Percentiles rank a stretch among this genome's conserved stretches.
phyloP scores from a whole-genome alignment of 176 grass and related monocot species.

The Eremochloa ophiuroides region DNA sequence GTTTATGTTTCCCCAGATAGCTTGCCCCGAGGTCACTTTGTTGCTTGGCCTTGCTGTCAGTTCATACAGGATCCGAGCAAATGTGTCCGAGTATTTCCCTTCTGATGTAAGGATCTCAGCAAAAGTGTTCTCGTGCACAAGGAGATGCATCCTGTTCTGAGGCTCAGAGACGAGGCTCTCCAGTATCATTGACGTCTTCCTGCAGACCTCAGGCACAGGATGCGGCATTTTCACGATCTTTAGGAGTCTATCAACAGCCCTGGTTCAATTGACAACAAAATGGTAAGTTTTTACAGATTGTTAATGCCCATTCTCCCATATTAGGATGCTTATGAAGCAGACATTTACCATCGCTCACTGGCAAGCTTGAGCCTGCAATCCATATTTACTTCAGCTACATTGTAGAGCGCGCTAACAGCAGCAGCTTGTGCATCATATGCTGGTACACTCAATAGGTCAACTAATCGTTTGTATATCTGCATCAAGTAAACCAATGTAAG shows the following conservation, averaged over 20 bases:
- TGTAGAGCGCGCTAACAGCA: conserved; percentile 89
- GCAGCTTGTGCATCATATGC: conserved; percentile 93
- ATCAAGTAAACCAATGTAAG: conserved; percentile 16
- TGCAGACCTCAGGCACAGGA: conserved; percentile 75
- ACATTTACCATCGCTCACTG: conserved; percentile 75
- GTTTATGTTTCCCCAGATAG: conserved; percentile 94
- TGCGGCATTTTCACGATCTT: conserved; percentile 82
- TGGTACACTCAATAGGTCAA: conserved; percentile 87
- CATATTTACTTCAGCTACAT: conserved; percentile 94
- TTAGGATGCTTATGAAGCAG: not conserved
- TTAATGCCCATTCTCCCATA: not conserved
- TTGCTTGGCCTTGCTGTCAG: conserved; percentile 81
- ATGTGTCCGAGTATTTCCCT: conserved; percentile 84
- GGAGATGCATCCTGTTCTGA: conserved; percentile 76
- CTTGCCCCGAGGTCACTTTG: conserved; percentile 66
- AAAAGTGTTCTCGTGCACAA: conserved; percentile 88
- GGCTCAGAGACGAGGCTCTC: conserved; percentile 91
- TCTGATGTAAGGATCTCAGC: conserved; percentile 84
- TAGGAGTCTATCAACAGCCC: conserved; percentile 93
- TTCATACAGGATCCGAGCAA: conserved; percentile 84
- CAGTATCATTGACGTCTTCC: conserved; percentile 88
- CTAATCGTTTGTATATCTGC: conserved; percentile 87
- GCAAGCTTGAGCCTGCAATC: conserved; percentile 91
- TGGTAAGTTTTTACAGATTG: not conserved
- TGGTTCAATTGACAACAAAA: conserved; percentile 31